Base-by-base conservation (phyloP, 179 eudicot genomes). In the Carnegiea gigantea region DNA sequence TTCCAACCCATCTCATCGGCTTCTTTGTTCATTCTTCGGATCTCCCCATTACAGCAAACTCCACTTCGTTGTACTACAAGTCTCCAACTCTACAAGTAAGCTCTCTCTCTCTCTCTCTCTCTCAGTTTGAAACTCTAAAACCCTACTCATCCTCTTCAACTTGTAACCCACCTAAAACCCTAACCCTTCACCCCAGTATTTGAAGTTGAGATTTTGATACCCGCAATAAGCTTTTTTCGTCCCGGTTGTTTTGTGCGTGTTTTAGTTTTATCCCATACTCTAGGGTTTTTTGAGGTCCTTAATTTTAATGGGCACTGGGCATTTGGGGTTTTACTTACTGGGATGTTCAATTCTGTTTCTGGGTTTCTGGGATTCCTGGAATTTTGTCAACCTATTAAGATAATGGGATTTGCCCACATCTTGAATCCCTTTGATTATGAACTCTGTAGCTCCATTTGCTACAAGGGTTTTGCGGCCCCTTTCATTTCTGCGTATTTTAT, bases 361-460 rank as follows among this genome's bases (percentile, higher is more conserved):
- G 87, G 82, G 84, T 85, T 54, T 75, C 65, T 80, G 24, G 26
- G 77, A 73, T 85, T 80, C 20, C 10, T 80, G 76, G 33, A 51
- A 33, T 43, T 53, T 38, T 78, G 33, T 33, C 57, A 73, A 54
- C 62, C 26, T 82, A 14, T 77, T 73, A 77, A 70, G 82, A 74
- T 90, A 80, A 82, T 88, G 90, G 91, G 86, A 77, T 76, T 84
- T 81, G 21, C 77, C 81, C 83, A 80, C 20, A 73, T 81, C 49
- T 80, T 80, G 73, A 57, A 76, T 77, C 36, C 74, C 77, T 53
- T 62, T 78, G 82, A 80, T 76, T 81, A 91, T 92, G 98, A 90
- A 83, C 87, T 80, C 80, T 84, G 85, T 91, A 73, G 87, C 90
- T 80, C 86, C 48, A 75, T 77, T 86, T 77, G 88, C 87, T 76